Evolutionary conservation across 2,329 filamentous ascomycete species (phyloP), one percentile per base, ranked within the genome.

Genomic region (Leptographium galeiforme): DNA sequence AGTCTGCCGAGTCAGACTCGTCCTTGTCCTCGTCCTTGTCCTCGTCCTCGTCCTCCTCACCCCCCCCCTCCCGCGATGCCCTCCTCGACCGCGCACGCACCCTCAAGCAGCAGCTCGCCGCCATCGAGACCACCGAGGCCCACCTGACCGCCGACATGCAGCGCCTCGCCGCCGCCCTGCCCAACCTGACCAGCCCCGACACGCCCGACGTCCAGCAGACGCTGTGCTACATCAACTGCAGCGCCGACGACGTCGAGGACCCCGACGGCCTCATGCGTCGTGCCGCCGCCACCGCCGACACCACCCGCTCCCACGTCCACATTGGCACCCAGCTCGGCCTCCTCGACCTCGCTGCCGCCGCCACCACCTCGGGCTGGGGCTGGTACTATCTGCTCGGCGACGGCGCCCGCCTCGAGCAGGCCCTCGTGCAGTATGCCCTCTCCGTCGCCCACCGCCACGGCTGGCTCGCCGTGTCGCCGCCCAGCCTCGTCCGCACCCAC

Each of bases 341-440:
- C n/a, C 74, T 98, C 51, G 91, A 98, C 70, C 96, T 98, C 63
- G 75, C 85, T 6, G 83, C 78, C 55, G 89, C 89, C 6, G 84
- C 84, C 2, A 82, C 79, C n/a, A 84, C 88, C 1, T 87, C 85
- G 4, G 93, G 93, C 40, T 98, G 91, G 91, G 93, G 93, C 1
- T 98, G 89, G 88, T 98, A 98, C 71, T 97, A 89, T 68, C 80
- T 98, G 12, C 74, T 88, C n/a, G 88, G 91, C 64, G 90, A 95
- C 63, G 93, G 83, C 10, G 90, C 90, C 0, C 80, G 93, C 66
- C 78, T 98, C n/a, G 93, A 98, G 69, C 91, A 97, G 65, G 93
- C 93, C 0, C 77, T 98, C 4, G 72, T 97, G 13, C 85, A 91
- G 66, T 96, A 94, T 66, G 84, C 93, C 0, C 75, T 97, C 4